Conservation (phyloP, 164 flowering plant genomes). For the Pachysandra terminalis region DNA sequence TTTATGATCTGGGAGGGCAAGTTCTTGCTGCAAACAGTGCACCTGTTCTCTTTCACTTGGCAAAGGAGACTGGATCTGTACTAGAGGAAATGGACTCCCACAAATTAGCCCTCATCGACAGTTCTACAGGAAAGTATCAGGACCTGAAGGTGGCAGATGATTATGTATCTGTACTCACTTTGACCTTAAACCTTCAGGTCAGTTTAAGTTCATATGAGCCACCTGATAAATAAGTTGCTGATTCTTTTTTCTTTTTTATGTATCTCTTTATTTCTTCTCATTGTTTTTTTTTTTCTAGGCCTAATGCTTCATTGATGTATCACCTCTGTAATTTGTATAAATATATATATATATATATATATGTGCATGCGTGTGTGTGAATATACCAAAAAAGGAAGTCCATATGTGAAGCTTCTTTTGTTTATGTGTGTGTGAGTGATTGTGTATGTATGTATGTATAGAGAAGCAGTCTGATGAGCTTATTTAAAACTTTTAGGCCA, state of each 20-base stretch:
- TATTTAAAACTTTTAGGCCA: background rate
- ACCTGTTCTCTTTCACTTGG: conserved; percentile 65
- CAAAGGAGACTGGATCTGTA: conserved; percentile 57
- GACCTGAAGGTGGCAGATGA: conserved; percentile 70
- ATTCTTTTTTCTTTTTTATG: too few species aligned
- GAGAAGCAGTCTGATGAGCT: background rate
- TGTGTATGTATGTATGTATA: too few species aligned
- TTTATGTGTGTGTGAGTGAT: too few species aligned
- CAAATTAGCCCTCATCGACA: conserved; percentile 63
- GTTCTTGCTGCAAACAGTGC: conserved; percentile 84
- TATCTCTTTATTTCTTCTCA: too few species aligned
- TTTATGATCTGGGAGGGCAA: conserved; percentile 84
- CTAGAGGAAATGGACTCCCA: conserved; percentile 70
- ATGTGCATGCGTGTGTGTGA: too few species aligned
- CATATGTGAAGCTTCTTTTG: too few species aligned
- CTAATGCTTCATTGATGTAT: too few species aligned
- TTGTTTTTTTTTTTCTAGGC: too few species aligned
- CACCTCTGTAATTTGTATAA: too few species aligned
- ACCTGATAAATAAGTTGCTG: too few species aligned
- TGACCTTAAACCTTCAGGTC: conserved; percentile 75
- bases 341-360: too few species aligned
- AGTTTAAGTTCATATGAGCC: conserved; percentile 5
- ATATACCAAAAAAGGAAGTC: too few species aligned
- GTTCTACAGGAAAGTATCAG: conserved; percentile 49
- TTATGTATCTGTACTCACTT: conserved; percentile 59